Evolutionary conservation across 345 rosid species (phyloP).

Genomic region (Reutealis trisperma): DNA sequence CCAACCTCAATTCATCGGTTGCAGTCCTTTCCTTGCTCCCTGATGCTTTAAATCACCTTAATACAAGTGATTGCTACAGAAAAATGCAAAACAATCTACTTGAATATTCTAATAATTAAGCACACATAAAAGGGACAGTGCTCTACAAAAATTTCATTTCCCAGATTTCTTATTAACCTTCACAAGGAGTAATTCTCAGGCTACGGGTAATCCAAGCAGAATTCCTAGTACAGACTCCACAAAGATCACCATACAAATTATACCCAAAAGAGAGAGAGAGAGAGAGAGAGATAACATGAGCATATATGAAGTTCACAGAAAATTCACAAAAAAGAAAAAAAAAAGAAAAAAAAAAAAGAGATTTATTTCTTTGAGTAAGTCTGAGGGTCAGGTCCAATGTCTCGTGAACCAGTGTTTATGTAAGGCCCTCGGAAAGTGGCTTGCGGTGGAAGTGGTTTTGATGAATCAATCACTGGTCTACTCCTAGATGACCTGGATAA

Average conservation of each 20-base stretch:
- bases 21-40: not conserved
- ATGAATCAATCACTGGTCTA: conserved; percentile 71
- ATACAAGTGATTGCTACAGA: not conserved
- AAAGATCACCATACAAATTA: not conserved
- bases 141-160: not conserved
- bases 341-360: too few species aligned
- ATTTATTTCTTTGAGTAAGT: conserved; percentile 75
- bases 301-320: not conserved
- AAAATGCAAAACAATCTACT: not conserved
- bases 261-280: not conserved
- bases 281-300: too few species aligned
- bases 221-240: conserved; percentile 2
- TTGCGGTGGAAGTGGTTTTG: conserved; percentile 88
- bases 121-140: not conserved
- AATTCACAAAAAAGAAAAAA: not conserved
- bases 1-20: not conserved
- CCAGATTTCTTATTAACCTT: not conserved
- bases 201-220: not conserved
- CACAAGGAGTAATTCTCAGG: not conserved
- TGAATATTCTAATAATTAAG: not conserved
- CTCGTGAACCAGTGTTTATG: conserved; percentile 89
- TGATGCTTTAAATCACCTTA: not conserved
- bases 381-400: conserved; percentile 82
- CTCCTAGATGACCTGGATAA: conserved; percentile 59
- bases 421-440: conserved; percentile 97